These are phyloP conservation scores for Populus pruinosa DNA, from an alignment of 345 rosid genomes.

Conservation along the genomic window DNA sequence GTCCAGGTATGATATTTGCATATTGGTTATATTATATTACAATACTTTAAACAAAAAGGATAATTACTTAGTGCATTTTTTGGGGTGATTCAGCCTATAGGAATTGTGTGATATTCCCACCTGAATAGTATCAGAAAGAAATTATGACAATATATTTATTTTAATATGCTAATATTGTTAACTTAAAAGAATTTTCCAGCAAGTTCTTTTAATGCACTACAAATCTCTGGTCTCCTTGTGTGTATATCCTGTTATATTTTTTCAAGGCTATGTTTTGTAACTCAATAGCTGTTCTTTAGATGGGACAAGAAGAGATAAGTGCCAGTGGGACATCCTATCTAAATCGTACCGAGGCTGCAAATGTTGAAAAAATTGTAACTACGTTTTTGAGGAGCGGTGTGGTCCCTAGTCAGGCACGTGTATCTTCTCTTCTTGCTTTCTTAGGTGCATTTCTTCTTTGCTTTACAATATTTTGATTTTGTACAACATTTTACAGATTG, in stretches of 20 bases:
- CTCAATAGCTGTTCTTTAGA: slow-evolving; percentile 42
- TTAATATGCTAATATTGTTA: neutral
- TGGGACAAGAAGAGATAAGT: slow-evolving; percentile 99
- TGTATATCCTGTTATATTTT: neutral
- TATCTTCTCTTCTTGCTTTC: neutral
- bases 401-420: slow-evolving; percentile 80
- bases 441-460: neutral
- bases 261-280: slow-evolving; percentile 13
- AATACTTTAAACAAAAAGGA: neutral
- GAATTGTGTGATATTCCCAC: neutral
- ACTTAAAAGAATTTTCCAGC: neutral
- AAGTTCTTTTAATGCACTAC: neutral
- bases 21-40: neutral
- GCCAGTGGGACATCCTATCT: slow-evolving; percentile 98
- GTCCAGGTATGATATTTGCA: slow-evolving; percentile 61
- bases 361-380: slow-evolving; percentile 98
- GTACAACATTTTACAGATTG: slow-evolving; percentile 53
- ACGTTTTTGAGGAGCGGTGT: slow-evolving; percentile 98
- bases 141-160: neutral
- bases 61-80: neutral
- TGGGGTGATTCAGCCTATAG: neutral
- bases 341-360: slow-evolving; percentile 98
- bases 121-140: neutral
- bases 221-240: neutral
- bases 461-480: neutral